A percentile compares a stretch with the other conserved stretches of the same genome.
phyloP scores from a whole-genome alignment of 208 protist species.

The Polymyxa betae region DNA sequence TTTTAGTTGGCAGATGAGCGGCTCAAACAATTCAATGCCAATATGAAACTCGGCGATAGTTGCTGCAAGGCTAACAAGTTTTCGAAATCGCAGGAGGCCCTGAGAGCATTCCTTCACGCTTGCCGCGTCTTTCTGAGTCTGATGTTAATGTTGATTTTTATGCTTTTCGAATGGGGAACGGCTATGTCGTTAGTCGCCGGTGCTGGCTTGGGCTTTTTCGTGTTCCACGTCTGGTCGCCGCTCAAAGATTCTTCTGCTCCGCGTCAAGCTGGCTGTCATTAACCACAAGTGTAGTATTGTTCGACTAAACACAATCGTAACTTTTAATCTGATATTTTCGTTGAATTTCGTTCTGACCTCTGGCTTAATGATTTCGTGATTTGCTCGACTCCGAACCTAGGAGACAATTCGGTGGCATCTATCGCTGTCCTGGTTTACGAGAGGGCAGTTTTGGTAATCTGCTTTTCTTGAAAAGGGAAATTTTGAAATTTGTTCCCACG shows the following conservation, averaged over 20 bases:
- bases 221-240: neutral
- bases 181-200: neutral
- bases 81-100: neutral
- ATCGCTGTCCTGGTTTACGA: too few species aligned
- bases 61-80: neutral
- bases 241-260: neutral
- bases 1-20: too few species aligned
- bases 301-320: too few species aligned
- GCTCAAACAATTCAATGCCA: neutral
- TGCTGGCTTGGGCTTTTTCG: neutral
- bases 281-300: too few species aligned
- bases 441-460: too few species aligned
- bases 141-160: constrained; percentile 45
- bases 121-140: neutral
- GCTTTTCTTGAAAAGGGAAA: too few species aligned
- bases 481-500: too few species aligned
- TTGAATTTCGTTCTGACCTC: too few species aligned
- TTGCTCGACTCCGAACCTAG: too few species aligned
- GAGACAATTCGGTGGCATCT: too few species aligned
- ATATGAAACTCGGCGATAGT: neutral
- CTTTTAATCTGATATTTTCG: too few species aligned
- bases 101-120: neutral
- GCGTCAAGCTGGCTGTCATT: neutral
- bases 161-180: constrained; percentile 40
- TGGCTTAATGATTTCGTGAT: too few species aligned